phyloP scores from a whole-genome alignment of 495 filamentous ascomycete species.

The Emericellopsis terricola region DNA sequence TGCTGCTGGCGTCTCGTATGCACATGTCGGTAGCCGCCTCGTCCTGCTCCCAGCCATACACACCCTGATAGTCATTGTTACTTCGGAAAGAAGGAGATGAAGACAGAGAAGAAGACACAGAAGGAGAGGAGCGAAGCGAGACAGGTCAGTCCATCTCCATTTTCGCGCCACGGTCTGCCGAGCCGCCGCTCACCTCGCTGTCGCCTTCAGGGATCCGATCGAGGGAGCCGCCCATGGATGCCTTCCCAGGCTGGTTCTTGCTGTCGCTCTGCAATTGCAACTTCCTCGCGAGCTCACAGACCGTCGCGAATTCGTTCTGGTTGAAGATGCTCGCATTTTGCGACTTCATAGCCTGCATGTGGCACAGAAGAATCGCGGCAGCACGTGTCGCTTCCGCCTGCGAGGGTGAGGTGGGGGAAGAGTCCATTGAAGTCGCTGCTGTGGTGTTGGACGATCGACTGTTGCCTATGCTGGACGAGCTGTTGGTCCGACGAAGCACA shows the following conservation, averaged over 20 bases:
- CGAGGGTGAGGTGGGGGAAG: conserved; percentile 47
- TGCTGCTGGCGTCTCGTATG: too few species aligned
- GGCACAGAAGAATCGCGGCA: conserved; percentile 70
- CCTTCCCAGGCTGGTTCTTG: conserved; percentile 33
- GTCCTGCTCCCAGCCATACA: too few species aligned
- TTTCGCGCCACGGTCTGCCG: too few species aligned
- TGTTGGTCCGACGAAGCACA: conserved; percentile 32
- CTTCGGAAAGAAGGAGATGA: too few species aligned
- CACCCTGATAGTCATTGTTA: too few species aligned
- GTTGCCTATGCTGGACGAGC: conserved; percentile 29
- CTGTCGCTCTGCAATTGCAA: conserved; percentile 59
- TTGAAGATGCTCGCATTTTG: conserved; percentile 53
- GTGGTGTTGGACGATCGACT: conserved; percentile 18
- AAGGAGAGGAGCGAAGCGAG: too few species aligned
- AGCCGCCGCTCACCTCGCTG: conserved; percentile 35
- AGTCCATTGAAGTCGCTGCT: conserved; percentile 20
- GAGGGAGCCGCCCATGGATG: conserved; percentile 48
- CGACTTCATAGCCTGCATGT: conserved; percentile 56
- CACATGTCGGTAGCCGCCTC: too few species aligned
- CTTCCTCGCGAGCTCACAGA: conserved; percentile 76
- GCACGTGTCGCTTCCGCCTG: conserved; percentile 81
- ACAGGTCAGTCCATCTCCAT: too few species aligned
- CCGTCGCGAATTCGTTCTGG: conserved; percentile 65
- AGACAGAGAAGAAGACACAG: too few species aligned
- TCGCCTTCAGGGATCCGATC: conserved; percentile 50